Evolutionary conservation across 2,329 filamentous ascomycete species (phyloP).

Genomic region (Penicillium hesseltinei): DNA sequence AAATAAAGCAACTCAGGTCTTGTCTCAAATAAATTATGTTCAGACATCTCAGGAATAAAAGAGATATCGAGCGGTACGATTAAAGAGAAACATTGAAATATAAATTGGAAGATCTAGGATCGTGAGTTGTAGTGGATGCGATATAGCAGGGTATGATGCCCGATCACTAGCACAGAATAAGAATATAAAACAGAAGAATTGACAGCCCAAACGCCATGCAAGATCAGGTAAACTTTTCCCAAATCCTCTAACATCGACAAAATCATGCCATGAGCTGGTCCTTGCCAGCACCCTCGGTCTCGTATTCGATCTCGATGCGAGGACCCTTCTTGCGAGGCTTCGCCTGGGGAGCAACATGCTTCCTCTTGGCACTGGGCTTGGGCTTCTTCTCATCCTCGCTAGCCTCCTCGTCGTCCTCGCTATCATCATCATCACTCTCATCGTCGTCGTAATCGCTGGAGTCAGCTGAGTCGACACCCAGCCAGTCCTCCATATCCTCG

Average conservation of each 20-base stretch:
- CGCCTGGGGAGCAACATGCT: slow-evolving; percentile 51
- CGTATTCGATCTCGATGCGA: slow-evolving; percentile 74
- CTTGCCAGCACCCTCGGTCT: slow-evolving; percentile 63
- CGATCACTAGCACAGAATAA: slow-evolving; percentile 26
- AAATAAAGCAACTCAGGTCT: background rate
- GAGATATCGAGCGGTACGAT: background rate
- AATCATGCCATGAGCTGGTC: slow-evolving; percentile 46
- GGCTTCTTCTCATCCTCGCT: slow-evolving; percentile 49
- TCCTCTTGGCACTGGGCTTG: slow-evolving; percentile 55
- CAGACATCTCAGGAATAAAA: background rate
- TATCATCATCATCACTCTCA: slow-evolving; percentile 55
- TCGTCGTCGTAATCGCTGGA: slow-evolving; percentile 48
- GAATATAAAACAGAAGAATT: slow-evolving; percentile 15
- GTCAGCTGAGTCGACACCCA: slow-evolving; percentile 66
- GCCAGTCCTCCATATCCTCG: slow-evolving; percentile 96
- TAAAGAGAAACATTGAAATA: background rate
- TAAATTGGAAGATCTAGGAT: slow-evolving; percentile 11
- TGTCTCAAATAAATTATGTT: background rate
- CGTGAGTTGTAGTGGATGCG: slow-evolving; percentile 29
- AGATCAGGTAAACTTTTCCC: slow-evolving; percentile 27
- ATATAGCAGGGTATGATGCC: slow-evolving; percentile 37
- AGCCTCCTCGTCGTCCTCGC: slow-evolving; percentile 38
- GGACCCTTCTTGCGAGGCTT: slow-evolving; percentile 62
- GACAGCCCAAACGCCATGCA: slow-evolving; percentile 36
- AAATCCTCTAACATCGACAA: slow-evolving; percentile 4